Evolutionary conservation across 2,329 filamentous ascomycete genomes (phyloP), one percentile per base, ranked within the genome.

Genomic region (Cytospora leucostoma): DNA sequence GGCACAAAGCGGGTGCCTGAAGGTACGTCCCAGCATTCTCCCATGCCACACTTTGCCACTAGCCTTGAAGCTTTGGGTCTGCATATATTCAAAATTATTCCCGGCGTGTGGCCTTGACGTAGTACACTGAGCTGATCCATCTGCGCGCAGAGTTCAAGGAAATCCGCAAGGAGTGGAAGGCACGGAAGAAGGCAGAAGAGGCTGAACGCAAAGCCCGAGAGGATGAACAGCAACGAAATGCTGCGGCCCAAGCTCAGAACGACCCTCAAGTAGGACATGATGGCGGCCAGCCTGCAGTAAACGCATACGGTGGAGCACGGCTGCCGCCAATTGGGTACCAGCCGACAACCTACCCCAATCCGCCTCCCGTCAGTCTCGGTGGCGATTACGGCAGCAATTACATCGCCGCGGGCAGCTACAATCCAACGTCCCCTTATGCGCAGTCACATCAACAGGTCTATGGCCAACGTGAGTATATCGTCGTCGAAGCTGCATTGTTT

Each of bases 151-250:
- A 98, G 77, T 98, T 99, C 80, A 99, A 99, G 76, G 95, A 99
- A 74, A 97, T 98, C 65, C 91, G 95, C 67, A 98, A 98, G 75
- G 94, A 98, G 74, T 99, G 95, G 95, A 99, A 98, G 81, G 91
- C 92, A 47, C 92, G 95, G 73, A 98, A 98, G 86, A 99, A 99
- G 91, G 95, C 98, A 76, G 94, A 98, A 71, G 94, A 98, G 69
- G 89, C 89, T 58, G 84, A 87, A 70, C 91, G 93, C 73, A 97
- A 97, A 81, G 90, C 90, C 13, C 92, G 93, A 11, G 94, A 98
- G 68, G 93, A 97, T 73, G 90, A 93, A 62, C 88, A 88, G 75
- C 84, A 82, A 17, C 77, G 80, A 56, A 75, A 74, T 1, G 74
- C 69, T 12, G 84, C 85, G 35, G 88, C 83, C 7, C 81, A 82